Evolutionary conservation across 331 rosid species (phyloP).

Genomic region (Quercus lobata): DNA sequence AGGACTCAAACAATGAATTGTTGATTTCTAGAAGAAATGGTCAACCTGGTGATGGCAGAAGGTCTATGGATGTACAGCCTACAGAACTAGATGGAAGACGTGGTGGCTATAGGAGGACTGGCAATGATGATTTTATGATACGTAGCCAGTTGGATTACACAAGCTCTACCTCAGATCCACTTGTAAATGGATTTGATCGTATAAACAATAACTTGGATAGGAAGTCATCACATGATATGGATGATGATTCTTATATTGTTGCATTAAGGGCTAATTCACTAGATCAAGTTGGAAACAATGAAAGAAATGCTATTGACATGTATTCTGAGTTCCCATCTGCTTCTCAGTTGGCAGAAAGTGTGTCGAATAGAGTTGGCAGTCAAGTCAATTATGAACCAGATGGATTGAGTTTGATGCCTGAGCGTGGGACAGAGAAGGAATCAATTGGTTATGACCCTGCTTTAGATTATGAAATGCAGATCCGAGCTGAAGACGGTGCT

Average conservation of each 20-base stretch:
- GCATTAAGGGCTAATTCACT: constrained; percentile 51
- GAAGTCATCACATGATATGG: constrained; percentile 50
- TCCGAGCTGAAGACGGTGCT: constrained; percentile 34
- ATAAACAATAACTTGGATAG: constrained; percentile 39
- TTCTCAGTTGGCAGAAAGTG: constrained; percentile 44
- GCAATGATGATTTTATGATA: constrained; percentile 66
- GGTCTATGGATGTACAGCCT: constrained; percentile 43
- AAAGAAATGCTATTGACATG: constrained; percentile 73
- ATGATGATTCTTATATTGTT: constrained; percentile 84
- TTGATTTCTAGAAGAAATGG: constrained; percentile 45
- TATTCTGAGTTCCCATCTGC: constrained; percentile 67
- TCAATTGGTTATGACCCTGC: constrained; percentile 76
- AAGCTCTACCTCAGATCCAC: constrained; percentile 39
- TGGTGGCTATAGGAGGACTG: constrained; percentile 47
- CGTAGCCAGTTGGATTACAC: constrained; percentile 36
- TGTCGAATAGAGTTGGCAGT: constrained; percentile 24
- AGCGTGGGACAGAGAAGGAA: constrained; percentile 62
- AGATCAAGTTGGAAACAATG: constrained; percentile 46
- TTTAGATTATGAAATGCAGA: constrained; percentile 81
- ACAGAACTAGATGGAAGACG: constrained; percentile 67
- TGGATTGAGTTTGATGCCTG: constrained; percentile 83
- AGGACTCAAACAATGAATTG: constrained; percentile 50
- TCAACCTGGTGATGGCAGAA: constrained; percentile 30
- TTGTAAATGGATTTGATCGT: constrained; percentile 50
- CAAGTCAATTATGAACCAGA: constrained; percentile 65